Evolutionary conservation across 2,329 filamentous ascomycete species (phyloP), one percentile per base, ranked within the genome.

Genomic region (Thermochaetoides dissita): DNA sequence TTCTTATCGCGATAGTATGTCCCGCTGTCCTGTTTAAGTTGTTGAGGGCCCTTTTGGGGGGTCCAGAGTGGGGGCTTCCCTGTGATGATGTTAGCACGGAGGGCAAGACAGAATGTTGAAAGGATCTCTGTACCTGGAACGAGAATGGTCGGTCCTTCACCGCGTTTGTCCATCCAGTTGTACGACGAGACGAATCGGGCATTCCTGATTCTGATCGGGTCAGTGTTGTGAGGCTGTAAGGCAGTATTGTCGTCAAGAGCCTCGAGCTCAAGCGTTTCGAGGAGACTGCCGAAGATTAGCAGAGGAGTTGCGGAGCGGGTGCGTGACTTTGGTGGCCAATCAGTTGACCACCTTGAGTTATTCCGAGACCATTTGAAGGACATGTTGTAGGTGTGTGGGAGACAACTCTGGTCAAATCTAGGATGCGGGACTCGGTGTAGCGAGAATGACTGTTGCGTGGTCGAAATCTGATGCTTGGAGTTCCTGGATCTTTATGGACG

Each of bases 1-100:
- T 78, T 78, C 3, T 59, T 54, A 49, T 79, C 74, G 3, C 71
- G 68, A 46, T 64, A 75, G 50, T 68, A 76, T 0, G 58, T 49
- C 2, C 69, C 70, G 7, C 46, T 52, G 47, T 78, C 74, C 49
- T 67, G 55, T 4, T 49, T 30, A 8, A 74, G 56, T 32, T 55
- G 48, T 10, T 43, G 48, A 7, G 62, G 52, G 4, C 51, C 32
- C 1, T 47, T 7, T 1, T 60, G 59, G 1, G 71, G 70, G 1
- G 64, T 66, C 70, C 71, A 76, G 9, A 51, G 54, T 2, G 69
- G 64, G 9, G 71, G 72, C 48, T 58, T 61, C n/a, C 70, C 71
- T 72, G 34, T 10, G 34, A 35, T 35, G 6, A 35, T 11, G 34
- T 24, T 5, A 24, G 17, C 17, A 5, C 17, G 17, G 5, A 28